phyloP scores from a whole-genome alignment of 2,329 filamentous ascomycete species.

The Thielaviopsis punctulata region DNA sequence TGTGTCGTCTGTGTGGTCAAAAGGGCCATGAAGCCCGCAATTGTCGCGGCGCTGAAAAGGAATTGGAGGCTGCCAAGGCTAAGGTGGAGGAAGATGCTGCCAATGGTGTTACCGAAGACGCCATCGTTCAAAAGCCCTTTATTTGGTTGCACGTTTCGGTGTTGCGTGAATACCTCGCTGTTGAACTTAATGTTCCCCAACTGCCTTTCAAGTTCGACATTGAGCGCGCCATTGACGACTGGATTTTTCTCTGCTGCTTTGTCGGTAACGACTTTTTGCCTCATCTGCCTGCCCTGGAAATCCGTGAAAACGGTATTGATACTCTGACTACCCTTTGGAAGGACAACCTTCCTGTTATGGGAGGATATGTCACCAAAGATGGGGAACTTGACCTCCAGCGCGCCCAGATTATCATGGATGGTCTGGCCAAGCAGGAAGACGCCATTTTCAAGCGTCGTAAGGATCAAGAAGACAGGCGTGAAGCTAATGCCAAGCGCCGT shows the following conservation, averaged over 20 bases:
- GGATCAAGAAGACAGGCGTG: conserved; percentile 68
- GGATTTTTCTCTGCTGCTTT: conserved; percentile 99
- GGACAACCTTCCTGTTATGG: conserved; percentile 79
- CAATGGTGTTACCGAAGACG: conserved; percentile 24
- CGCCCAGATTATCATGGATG: conserved; percentile 75
- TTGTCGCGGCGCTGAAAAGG: conserved; percentile 75
- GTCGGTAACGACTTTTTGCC: conserved; percentile 97
- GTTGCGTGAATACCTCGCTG: conserved; percentile 79
- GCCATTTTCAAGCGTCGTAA: conserved; percentile 80
- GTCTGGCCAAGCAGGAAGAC: conserved; percentile 82
- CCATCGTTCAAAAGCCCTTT: conserved; percentile 59
- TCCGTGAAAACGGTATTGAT: conserved; percentile 92
- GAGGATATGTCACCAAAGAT: conserved; percentile 90
- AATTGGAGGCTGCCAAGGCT: conserved; percentile 26
- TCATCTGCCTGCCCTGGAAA: conserved; percentile 91
- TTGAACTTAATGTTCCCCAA: conserved; percentile 68
- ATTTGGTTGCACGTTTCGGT: conserved; percentile 95
- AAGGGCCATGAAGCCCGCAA: conserved; percentile 77
- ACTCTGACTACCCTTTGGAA: conserved; percentile 94
- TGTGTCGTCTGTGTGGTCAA: conserved; percentile 81
- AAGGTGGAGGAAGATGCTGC: conserved; percentile 7
- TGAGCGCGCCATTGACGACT: conserved; percentile 87
- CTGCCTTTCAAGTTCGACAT: conserved; percentile 82
- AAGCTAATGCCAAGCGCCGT: conserved; percentile 62
- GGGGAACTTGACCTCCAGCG: conserved; percentile 75